A percentile compares a stretch with the other conserved stretches of the same genome.
Conservation (phyloP, 495 filamentous ascomycete species). For the Penicillium tannophilum region DNA sequence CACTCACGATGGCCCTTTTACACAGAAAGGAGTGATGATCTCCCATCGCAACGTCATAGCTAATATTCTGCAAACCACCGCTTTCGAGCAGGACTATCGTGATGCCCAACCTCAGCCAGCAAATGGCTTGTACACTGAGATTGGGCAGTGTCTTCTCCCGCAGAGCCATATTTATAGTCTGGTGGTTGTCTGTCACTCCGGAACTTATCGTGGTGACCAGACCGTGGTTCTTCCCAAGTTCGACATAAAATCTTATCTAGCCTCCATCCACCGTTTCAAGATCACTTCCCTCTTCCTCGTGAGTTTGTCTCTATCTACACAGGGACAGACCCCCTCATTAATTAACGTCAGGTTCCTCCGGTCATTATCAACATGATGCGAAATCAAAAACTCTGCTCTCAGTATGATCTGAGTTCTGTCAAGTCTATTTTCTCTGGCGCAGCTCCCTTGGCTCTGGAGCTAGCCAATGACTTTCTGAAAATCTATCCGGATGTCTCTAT, state of each 20-base stretch:
- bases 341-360: slow-evolving; percentile 65
- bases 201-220: too few relatives aligned
- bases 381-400: slow-evolving; percentile 58
- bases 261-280: slow-evolving; percentile 64
- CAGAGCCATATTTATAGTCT: slow-evolving; percentile 86
- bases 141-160: slow-evolving; percentile 49
- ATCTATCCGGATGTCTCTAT: slow-evolving; percentile 64
- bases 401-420: slow-evolving; percentile 79
- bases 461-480: slow-evolving; percentile 23
- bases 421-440: slow-evolving; percentile 73
- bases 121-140: slow-evolving; percentile 56
- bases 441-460: slow-evolving; percentile 61
- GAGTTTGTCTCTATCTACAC: slow-evolving; percentile 20
- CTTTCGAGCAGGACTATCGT: slow-evolving; percentile 54
- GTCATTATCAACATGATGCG: slow-evolving; percentile 83
- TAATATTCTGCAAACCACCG: slow-evolving; percentile 67
- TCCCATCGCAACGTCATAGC: slow-evolving; percentile 87
- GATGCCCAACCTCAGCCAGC: slow-evolving; percentile 49
- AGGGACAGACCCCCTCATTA: neutral
- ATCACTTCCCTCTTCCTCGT: slow-evolving; percentile 71
- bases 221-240: too few relatives aligned
- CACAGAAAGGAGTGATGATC: slow-evolving; percentile 73
- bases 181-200: slow-evolving; percentile 49
- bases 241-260: too few relatives aligned
- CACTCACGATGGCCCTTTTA: too few relatives aligned